These are phyloP conservation scores for Pythium grandisporangium DNA, from an alignment of 352 stramenopile genomes.

Conservation along the genomic window DNA sequence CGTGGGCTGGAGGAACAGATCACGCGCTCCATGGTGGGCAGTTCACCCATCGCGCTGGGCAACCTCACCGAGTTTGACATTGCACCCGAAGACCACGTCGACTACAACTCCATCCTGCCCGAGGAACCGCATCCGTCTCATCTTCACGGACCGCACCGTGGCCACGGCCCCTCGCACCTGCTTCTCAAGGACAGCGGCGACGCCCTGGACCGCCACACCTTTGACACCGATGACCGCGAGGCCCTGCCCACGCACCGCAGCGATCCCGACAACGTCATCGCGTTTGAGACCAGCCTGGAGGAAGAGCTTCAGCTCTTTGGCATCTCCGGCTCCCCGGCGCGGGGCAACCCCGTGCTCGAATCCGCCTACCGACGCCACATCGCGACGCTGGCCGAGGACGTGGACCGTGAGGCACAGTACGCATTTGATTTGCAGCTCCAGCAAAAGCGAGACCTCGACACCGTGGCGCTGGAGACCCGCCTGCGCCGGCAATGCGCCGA, in stretches of 20 bases:
- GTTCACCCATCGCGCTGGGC: slow-evolving; percentile 25
- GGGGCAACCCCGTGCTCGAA: slow-evolving; percentile 37
- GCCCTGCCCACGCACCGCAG: slow-evolving; percentile 34
- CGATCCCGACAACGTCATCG: slow-evolving; percentile 45
- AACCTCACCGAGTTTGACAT: slow-evolving; percentile 59
- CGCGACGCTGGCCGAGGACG: slow-evolving; percentile 30
- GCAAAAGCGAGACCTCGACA: slow-evolving; percentile 45
- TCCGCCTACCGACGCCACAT: slow-evolving; percentile 54
- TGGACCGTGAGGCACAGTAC: slow-evolving; percentile 49
- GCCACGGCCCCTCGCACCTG: no score
- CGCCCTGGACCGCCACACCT: slow-evolving; percentile 7
- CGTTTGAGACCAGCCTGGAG: slow-evolving; percentile 28
- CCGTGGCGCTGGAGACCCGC: slow-evolving; percentile 32
- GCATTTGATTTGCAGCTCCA: slow-evolving; percentile 41
- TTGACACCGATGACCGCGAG: slow-evolving; percentile 25
- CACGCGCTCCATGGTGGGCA: slow-evolving; percentile 43
- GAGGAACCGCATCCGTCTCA: not conserved
- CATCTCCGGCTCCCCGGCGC: slow-evolving; percentile 23
- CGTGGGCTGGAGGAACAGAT: slow-evolving; percentile 45
- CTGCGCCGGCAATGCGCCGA: slow-evolving; percentile 36
- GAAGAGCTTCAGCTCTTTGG: slow-evolving; percentile 48
- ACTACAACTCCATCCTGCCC: slow-evolving; percentile 10
- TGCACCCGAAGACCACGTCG: slow-evolving; percentile 25
- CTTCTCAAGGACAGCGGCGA: no score
- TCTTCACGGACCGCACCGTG: no score